Evolutionary conservation across 495 filamentous ascomycete species (phyloP).

Genomic region (Xylaria grammica): DNA sequence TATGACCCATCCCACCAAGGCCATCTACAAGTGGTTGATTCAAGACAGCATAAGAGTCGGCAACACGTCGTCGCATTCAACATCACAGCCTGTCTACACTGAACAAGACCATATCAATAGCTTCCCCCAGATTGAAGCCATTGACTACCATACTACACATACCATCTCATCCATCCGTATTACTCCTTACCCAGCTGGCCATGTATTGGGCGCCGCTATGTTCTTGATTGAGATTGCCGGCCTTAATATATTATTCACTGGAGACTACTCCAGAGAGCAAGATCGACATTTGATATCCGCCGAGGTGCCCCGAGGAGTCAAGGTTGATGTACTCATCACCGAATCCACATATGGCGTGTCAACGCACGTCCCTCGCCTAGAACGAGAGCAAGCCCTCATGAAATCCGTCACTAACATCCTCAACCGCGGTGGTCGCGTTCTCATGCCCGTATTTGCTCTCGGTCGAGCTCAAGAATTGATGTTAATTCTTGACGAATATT

Average conservation of each 20-base stretch:
- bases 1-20: slow-evolving; percentile 99
- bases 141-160: slow-evolving; percentile 97
- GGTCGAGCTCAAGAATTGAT: slow-evolving; percentile 92
- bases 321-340: slow-evolving; percentile 94
- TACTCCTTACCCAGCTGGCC: slow-evolving; percentile 94
- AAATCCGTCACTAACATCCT: slow-evolving; percentile 89
- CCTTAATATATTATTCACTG: slow-evolving; percentile 94
- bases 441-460: slow-evolving; percentile 95
- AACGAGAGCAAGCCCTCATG: slow-evolving; percentile 92
- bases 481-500: slow-evolving; percentile 96
- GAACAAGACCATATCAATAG: slow-evolving; percentile 93
- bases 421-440: slow-evolving; percentile 85
- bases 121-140: slow-evolving; percentile 91
- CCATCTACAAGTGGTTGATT: slow-evolving; percentile 99
- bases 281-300: slow-evolving; percentile 95
- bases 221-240: slow-evolving; percentile 96
- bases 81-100: slow-evolving; percentile 80
- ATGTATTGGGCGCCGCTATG: slow-evolving; percentile 98
- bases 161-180: slow-evolving; percentile 95
- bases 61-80: slow-evolving; percentile 76
- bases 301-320: slow-evolving; percentile 79
- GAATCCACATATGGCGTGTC: slow-evolving; percentile 97
- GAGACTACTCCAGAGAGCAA: slow-evolving; percentile 93
- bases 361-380: slow-evolving; percentile 82
- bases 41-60: slow-evolving; percentile 93